Evolutionary conservation across 768 basidiomycete species (phyloP), one percentile per base, ranked within the genome.

Genomic region (Dioszegia hungarica): DNA sequence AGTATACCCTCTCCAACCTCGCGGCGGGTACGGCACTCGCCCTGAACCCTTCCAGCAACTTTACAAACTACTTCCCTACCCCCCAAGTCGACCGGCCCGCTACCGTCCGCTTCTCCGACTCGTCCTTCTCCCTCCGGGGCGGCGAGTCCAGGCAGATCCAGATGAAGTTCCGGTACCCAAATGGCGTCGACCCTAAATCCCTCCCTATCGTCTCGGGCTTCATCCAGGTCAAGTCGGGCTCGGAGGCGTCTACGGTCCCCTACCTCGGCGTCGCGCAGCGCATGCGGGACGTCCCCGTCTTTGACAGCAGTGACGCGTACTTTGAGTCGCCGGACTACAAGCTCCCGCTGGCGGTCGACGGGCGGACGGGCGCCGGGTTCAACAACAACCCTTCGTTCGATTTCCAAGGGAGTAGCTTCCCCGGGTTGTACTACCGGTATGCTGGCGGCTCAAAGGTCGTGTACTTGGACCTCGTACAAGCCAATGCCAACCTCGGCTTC

Each of bases 121-220:
- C 67, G 10, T 72, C 77, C 5, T 37, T 86, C 68, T 79, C 77
- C 12, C 74, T 86, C 25, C 49, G 55, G 17, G 61, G 71, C 0
- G 70, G 75, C 22, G 29, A 59, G 41, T 67, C 65, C 1, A 60
- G 56, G 25, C 5, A 19, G 9, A 76, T 86, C 51, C 63, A 75
- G 5, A 80, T 80, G 5, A 66, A 65, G 20, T 81, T 87, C 75
- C 77, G 72, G 0, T 78, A 80, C 0, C 85, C 85, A 0, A 63
- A 64, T 0, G 75, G 79, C 12, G 70, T 79, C 55, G 76, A 81
- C 27, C 68, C 68, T 1, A 62, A 78, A 27, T 77, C 79, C 1
- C 80, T 82, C 72, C 84, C 84, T 20, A 78, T 84, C 54, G 85
- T 81, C 75, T 83, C 82, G 29, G 85, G 84, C 6, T 84, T 80